These are phyloP conservation scores for Leishmania aethiopica DNA, from an alignment of 208 protist genomes.

Conservation along the genomic window DNA sequence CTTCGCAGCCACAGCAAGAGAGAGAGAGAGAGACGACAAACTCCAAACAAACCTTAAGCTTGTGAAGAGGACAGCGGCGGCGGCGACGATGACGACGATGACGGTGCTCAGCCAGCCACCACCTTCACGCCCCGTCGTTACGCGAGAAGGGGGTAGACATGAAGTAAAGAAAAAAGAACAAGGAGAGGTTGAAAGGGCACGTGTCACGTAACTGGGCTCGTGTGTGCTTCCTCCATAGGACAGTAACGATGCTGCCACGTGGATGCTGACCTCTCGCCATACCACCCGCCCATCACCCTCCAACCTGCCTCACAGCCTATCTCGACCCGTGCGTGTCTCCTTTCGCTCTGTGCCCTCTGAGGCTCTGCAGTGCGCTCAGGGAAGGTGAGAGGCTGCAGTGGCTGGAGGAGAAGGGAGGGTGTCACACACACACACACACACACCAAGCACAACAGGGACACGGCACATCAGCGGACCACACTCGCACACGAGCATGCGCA, in stretches of 20 bases:
- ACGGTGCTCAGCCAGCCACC: not conserved
- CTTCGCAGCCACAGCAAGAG: conserved; percentile 3
- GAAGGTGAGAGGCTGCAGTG: not conserved
- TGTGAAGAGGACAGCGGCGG: conserved; percentile 2
- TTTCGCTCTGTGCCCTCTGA: not conserved
- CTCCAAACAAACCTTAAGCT: not conserved
- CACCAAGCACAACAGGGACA: not conserved
- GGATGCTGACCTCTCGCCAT: not conserved
- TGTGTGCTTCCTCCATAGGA: not conserved
- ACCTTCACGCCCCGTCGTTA: not conserved
- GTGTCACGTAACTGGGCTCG: not conserved
- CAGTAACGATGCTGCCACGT: not conserved
- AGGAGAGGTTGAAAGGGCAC: not conserved
- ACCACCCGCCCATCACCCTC: not conserved
- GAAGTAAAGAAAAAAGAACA: not conserved
- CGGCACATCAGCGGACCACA: not conserved
- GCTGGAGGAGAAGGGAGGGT: not conserved
- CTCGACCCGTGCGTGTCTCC: not conserved
- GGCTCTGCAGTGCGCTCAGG: not conserved
- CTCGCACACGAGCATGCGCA: not conserved
- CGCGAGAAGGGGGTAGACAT: not conserved
- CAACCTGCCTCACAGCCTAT: not conserved
- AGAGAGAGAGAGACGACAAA: conserved; percentile 5
- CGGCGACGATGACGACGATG: not conserved
- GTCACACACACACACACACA: not conserved